Conservation (phyloP, 1,139 yeast species). For the Candida neerlandica region DNA sequence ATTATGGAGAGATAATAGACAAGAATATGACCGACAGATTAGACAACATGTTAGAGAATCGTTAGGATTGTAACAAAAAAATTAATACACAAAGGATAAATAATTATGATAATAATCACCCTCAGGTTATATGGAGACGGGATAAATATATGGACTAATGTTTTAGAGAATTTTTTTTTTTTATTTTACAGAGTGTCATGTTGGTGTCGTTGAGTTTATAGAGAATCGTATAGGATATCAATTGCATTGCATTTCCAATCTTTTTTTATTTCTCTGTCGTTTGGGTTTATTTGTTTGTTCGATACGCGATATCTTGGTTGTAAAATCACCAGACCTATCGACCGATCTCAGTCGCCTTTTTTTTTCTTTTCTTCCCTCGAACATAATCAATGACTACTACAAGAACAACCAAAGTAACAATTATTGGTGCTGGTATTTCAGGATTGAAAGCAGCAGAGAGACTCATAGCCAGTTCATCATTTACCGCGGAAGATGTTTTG, state of each 20-base stretch:
- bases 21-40: constrained; percentile 66
- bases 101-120: too few relatives aligned
- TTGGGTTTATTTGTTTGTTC: too few relatives aligned
- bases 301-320: too few relatives aligned
- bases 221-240: not conserved
- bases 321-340: too few relatives aligned
- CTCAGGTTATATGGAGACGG: too few relatives aligned
- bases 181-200: not conserved
- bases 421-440: constrained; percentile 83
- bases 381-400: not conserved
- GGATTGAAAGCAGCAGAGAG: constrained; percentile 79
- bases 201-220: not conserved
- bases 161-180: not conserved
- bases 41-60: constrained; percentile 63
- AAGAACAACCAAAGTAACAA: constrained; percentile 15
- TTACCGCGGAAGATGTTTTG: constrained; percentile 33
- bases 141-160: not conserved
- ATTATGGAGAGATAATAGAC: constrained; percentile 85
- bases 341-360: not conserved
- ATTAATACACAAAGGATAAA: too few relatives aligned
- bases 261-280: too few relatives aligned
- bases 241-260: not conserved
- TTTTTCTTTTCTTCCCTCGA: not conserved
- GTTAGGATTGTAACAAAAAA: constrained; percentile 60
- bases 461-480: constrained; percentile 42